Evolutionary conservation across 805 yeast genomes (phyloP), one percentile per base, ranked within the genome.

Genomic region (Saturnispora dispora): DNA sequence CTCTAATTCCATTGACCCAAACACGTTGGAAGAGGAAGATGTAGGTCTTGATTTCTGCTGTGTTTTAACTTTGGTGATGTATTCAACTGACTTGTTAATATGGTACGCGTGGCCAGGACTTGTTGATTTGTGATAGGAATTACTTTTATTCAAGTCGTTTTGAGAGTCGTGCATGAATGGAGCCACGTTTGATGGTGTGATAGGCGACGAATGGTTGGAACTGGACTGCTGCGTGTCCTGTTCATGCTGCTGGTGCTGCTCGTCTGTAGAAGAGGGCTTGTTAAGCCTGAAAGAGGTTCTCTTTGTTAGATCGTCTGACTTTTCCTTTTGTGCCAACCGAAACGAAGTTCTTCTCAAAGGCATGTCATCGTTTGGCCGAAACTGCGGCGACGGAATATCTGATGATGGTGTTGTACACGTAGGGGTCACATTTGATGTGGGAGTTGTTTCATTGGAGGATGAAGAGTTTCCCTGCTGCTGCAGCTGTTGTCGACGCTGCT

Each of bases 401-500:
- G 63, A 47, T 11, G 54, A 45, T 28, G 32, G 11, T 43, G 46
- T n/a, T 25, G 28, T 36, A 33, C 22, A 10, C 11, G 37, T 36
- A 13, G 27, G 37, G 2, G n/a, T 30, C n/a, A 48, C 30, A 25
- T 28, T 25, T 52, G 56, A 33, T 49, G 57, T 41, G 54, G 59
- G 41, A 20, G 11, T 27, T 17, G 46, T 46, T 20, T 43, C 47
- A 36, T 11, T 40, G 9, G 36, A 30, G 17, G 53, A 45, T 4
- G 39, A n/a, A 28, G 46, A 30, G 15, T 30, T 45, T 5, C 52
- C 46, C 27, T 53, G 56, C 42, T 52, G 56, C 36, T 53, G 56
- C 50, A 62, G 63, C 48, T 63, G 68, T 53, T 80, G 82, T 58
- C 96, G 77, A 61, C 84, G 81, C 56, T 87, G 88, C 65, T 89